A percentile compares a stretch with the other conserved stretches of the same genome.
These are phyloP conservation scores for Blastobotrys aristatus DNA, from an alignment of 1,139 yeast species.

Conservation along the genomic window DNA sequence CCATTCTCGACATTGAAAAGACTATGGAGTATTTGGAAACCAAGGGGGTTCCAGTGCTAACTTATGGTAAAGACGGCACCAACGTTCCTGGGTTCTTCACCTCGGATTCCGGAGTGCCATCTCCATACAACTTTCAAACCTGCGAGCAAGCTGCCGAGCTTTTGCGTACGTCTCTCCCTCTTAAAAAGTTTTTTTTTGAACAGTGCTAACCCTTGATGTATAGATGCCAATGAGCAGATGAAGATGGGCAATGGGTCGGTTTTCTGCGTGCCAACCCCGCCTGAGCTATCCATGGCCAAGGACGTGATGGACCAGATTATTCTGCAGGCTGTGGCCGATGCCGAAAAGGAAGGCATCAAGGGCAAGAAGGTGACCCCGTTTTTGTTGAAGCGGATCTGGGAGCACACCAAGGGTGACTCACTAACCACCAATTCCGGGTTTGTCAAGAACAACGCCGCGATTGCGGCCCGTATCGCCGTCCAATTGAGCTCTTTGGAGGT, in stretches of 20 bases:
- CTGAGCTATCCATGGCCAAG: conserved; percentile 52
- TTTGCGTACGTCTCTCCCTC: conserved; percentile 39
- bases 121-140: conserved; percentile 59
- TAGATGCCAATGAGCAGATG: conserved; percentile 46
- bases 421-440: conserved; percentile 68
- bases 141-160: conserved; percentile 59
- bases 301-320: conserved; percentile 52
- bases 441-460: conserved; percentile 68
- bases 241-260: conserved; percentile 61
- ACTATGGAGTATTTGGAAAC: conserved; percentile 88
- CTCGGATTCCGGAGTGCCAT: conserved; percentile 64
- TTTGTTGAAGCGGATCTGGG: conserved; percentile 58
- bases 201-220: too few relatives aligned
- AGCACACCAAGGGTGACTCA: conserved; percentile 62
- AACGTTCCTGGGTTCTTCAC: conserved; percentile 86
- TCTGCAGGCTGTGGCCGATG: conserved; percentile 53
- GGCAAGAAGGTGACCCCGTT: conserved; percentile 85
- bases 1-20: conserved; percentile 71
- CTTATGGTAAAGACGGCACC: conserved; percentile 42
- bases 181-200: not conserved
- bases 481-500: conserved; percentile 43
- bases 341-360: conserved; percentile 46
- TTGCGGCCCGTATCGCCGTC: conserved; percentile 64
- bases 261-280: conserved; percentile 81
- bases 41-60: conserved; percentile 62